Evolutionary conservation across 2,329 filamentous ascomycete genomes (phyloP).

Genomic region (Microsporum canis): DNA sequence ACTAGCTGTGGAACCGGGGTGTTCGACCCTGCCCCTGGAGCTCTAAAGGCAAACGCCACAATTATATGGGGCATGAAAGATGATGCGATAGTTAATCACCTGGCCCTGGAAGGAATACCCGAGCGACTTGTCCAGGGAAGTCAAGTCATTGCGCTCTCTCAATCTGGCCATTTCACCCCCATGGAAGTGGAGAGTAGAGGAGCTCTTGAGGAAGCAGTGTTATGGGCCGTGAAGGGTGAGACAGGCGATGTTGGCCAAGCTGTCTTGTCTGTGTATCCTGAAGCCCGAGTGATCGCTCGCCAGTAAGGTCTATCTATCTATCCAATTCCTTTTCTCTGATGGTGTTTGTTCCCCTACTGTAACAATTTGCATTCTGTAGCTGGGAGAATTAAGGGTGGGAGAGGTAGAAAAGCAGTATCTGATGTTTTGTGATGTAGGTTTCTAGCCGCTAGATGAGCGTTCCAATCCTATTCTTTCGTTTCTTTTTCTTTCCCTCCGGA

Average conservation of each 20-base stretch:
- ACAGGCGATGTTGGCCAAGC: conserved; percentile 24
- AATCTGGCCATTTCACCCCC: conserved; percentile 45
- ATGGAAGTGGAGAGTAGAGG: conserved; percentile 36
- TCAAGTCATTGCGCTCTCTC: conserved; percentile 40
- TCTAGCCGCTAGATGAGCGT: not conserved
- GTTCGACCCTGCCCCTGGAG: conserved; percentile 37
- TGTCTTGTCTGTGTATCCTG: conserved; percentile 25
- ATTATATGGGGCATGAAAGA: conserved; percentile 45
- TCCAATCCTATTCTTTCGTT: not conserved
- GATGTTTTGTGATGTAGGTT: too few relatives aligned
- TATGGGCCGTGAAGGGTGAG: conserved; percentile 31
- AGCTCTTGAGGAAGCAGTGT: conserved; percentile 33
- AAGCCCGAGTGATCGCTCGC: conserved; percentile 22
- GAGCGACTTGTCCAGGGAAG: conserved; percentile 42
- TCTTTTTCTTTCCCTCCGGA: not conserved
- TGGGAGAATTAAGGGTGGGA: not conserved
- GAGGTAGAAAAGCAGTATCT: too few relatives aligned
- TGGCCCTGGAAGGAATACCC: conserved; percentile 43
- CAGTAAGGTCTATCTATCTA: conserved; percentile 17
- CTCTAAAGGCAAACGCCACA: conserved; percentile 42
- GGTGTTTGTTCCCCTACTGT: too few relatives aligned
- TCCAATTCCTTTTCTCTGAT: not conserved
- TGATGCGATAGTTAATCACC: conserved; percentile 37
- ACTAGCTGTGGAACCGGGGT: conserved; percentile 31
- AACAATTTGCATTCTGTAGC: not conserved